These are phyloP conservation scores for Sonneratia caseolaris DNA, from an alignment of 345 rosid genomes.

Conservation along the genomic window DNA sequence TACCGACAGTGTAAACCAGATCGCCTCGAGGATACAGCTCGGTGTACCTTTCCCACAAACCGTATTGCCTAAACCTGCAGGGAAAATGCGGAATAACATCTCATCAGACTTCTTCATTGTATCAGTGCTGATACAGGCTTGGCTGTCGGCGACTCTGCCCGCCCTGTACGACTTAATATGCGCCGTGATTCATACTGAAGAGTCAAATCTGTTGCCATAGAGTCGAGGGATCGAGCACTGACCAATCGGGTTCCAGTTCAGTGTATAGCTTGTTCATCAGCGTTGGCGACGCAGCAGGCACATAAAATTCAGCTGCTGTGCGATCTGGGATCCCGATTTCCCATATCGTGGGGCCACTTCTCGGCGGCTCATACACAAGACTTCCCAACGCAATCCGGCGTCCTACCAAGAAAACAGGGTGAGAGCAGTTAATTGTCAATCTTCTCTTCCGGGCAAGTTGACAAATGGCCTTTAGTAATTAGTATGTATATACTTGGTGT, in stretches of 20 bases:
- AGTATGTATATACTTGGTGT: conserved; percentile 16
- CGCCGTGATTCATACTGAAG: neutral
- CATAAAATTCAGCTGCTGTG: conserved; percentile 21
- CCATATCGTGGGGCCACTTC: conserved; percentile 32
- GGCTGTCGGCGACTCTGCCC: no score
- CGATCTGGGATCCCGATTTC: conserved; percentile 33
- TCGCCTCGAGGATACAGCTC: conserved; percentile 26
- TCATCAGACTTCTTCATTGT: neutral
- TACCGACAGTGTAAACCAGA: conserved; percentile 20
- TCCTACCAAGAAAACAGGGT: conserved; percentile 7
- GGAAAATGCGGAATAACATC: neutral
- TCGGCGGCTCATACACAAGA: conserved; percentile 25
- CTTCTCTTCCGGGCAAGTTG: neutral
- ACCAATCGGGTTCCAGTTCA: conserved; percentile 3
- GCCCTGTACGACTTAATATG: no score
- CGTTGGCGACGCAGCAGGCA: conserved; percentile 20
- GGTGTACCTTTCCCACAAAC: conserved; percentile 30
- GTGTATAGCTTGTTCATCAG: conserved; percentile 16
- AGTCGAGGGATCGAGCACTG: neutral
- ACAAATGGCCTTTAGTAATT: no score
- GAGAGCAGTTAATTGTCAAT: neutral
- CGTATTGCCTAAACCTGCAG: conserved; percentile 34
- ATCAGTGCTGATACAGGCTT: no score
- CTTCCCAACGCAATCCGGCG: conserved; percentile 7
- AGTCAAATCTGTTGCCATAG: neutral